Base-by-base conservation (phyloP, 73 alveolate species). In the Paramecium biaurelia region DNA sequence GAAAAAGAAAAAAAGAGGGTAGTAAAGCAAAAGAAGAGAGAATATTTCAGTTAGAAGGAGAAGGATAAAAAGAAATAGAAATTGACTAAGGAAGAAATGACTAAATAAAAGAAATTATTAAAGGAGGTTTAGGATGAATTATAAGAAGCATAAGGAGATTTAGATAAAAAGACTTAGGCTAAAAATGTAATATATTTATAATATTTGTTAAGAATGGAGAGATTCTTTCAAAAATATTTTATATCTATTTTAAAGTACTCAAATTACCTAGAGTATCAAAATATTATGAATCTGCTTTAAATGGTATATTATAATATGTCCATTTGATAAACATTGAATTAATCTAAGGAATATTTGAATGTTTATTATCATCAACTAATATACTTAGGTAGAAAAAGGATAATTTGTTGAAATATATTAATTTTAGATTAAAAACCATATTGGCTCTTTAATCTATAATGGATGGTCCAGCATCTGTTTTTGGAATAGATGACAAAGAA, bases 401-500 rank as follows among this genome's bases (percentile, higher is more conserved):
- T 20, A 72, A 72, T 35, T 35, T 8, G 86, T 30, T 72, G 20
- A 72, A 72, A 72, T 34, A 28, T 20, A 34, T 72, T 5, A 38
- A 72, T 15, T 72, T 72, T 18, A 72, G 86, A 72, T 38, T 72
- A 12, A 72, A 72, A 15, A 72, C 86, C 2, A 37, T 72, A 12
- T 72, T 20, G 2, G 56, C 59, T 10, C 34, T 72, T 1, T 21
- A 72, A 35, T 72, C 56, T 32, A 32, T 72, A 34, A 72, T 72
- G 45, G 58, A 72, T 72, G 86, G 86, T 4, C 86, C 86, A 72
- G 86, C 59, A 0, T 72, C 56, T n/a, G 86, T 38, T 9, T 72
- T 72, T 37, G 86, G 58, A 1, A 18, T 72, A 14, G 86, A 72
- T 72, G 86, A 72, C 34, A 72, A 72, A 20, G 86, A 72, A 34